Conservation (phyloP, 2,329 filamentous ascomycete species). For the Ceratocystiopsis sp. region DNA sequence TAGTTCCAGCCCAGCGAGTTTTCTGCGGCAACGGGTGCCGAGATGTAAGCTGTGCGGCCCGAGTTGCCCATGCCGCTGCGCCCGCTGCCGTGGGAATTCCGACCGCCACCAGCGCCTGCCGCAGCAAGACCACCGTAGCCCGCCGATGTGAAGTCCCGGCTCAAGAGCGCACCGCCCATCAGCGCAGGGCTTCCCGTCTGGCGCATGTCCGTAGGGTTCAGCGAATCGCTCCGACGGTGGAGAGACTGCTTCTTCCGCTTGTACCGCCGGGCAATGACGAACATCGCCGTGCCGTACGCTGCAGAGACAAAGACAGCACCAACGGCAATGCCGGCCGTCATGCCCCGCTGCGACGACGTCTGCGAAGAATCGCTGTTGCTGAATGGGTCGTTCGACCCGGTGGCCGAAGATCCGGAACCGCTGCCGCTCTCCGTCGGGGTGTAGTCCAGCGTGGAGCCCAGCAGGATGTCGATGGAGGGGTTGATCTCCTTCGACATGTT, state of each 20-base stretch:
- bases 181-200: conserved; percentile 40
- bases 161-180: conserved; percentile 53
- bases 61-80: conserved; percentile 35
- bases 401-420: conserved; percentile 16
- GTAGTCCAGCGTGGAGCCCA: conserved; percentile 26
- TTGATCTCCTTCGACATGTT: conserved; percentile 72
- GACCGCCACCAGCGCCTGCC: conserved; percentile 26
- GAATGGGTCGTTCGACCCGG: conserved; percentile 17
- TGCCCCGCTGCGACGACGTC: conserved; percentile 42
- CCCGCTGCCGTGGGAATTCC: conserved; percentile 40
- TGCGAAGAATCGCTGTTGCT: conserved; percentile 24
- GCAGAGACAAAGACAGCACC: conserved; percentile 64
- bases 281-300: conserved; percentile 89
- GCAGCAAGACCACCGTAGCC: conserved; percentile 29
- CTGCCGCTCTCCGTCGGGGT: conserved; percentile 21
- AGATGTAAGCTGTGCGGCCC: conserved; percentile 51
- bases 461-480: conserved; percentile 53
- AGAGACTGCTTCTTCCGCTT: conserved; percentile 69
- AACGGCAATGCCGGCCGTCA: conserved; percentile 53
- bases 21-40: conserved; percentile 77
- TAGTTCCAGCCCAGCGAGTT: conserved; percentile 95
- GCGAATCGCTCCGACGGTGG: conserved; percentile 60
- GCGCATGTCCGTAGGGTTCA: conserved; percentile 43
- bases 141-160: conserved; percentile 30
- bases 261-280: conserved; percentile 79